Evolutionary conservation across 352 stramenopile species (phyloP).

Genomic region (Aphanomyces cochlioides): DNA sequence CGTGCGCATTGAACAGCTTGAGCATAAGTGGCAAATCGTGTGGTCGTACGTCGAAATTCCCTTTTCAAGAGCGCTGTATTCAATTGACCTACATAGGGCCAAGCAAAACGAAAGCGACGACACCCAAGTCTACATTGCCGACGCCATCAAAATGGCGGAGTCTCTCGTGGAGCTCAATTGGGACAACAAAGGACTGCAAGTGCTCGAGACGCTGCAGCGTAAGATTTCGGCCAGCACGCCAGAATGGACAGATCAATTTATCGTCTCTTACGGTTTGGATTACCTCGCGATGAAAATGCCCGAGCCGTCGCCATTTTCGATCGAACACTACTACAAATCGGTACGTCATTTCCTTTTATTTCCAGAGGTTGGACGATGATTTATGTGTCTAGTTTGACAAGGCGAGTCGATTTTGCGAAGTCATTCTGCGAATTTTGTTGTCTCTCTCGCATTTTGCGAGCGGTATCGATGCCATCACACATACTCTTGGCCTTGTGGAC

Average conservation of each 20-base stretch:
- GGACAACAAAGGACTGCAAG: conserved; percentile 74
- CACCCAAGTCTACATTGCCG: conserved; percentile 48
- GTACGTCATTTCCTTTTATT: conserved; percentile 3
- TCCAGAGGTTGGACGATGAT: neutral
- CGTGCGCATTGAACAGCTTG: conserved; percentile 71
- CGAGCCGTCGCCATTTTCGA: conserved; percentile 71
- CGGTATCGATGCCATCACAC: conserved; percentile 77
- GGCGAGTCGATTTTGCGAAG: conserved; percentile 65
- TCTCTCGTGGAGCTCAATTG: conserved; percentile 77
- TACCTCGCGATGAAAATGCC: conserved; percentile 85
- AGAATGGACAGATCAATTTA: conserved; percentile 75
- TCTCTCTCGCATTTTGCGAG: conserved; percentile 75
- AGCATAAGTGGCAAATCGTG: conserved; percentile 84
- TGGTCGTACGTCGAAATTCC: conserved; percentile 44
- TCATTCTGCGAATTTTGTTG: conserved; percentile 69
- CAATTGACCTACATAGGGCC: conserved; percentile 29
- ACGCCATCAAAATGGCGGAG: conserved; percentile 67
- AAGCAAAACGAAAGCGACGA: conserved; percentile 79
- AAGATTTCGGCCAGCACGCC: conserved; percentile 67
- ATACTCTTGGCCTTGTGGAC: conserved; percentile 74
- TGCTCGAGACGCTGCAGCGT: conserved; percentile 60
- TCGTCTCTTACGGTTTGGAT: conserved; percentile 69
- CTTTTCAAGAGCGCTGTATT: neutral
- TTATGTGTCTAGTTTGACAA: conserved; percentile 57
- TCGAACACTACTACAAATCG: conserved; percentile 48